Conservation (phyloP, 2,329 filamentous ascomycete species). For the Rutstroemia sydowiana region DNA sequence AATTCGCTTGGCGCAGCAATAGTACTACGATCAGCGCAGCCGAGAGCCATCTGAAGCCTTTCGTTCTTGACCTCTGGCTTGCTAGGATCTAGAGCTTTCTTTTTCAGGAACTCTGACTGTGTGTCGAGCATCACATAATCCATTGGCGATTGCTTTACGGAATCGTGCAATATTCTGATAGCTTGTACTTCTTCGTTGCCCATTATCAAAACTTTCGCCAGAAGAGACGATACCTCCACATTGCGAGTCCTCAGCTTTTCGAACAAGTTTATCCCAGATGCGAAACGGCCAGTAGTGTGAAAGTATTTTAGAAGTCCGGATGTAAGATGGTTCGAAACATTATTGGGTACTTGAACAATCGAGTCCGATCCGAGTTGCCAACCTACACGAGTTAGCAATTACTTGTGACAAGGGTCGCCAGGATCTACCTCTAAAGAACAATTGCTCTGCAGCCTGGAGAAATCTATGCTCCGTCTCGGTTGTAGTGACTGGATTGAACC, state of each 20-base stretch:
- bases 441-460: conserved; percentile 82
- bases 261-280: conserved; percentile 94
- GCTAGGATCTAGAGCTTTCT: conserved; percentile 60
- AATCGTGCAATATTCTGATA: conserved; percentile 78
- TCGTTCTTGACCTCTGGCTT: conserved; percentile 51
- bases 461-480: conserved; percentile 98
- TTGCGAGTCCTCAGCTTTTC: conserved; percentile 90
- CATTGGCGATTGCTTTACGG: conserved; percentile 88
- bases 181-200: conserved; percentile 97
- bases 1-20: conserved; percentile 96
- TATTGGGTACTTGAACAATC: conserved; percentile 93
- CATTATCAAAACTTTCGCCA: conserved; percentile 86
- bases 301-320: conserved; percentile 93
- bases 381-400: conserved; percentile 42
- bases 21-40: conserved; percentile 89
- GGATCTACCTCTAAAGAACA: conserved; percentile 78
- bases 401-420: background rate
- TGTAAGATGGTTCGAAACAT: conserved; percentile 92
- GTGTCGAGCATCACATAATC: conserved; percentile 95
- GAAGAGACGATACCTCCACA: conserved; percentile 84
- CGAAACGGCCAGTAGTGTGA: conserved; percentile 85
- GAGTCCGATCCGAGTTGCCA: conserved; percentile 96
- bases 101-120: conserved; percentile 84
- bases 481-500: conserved; percentile 96
- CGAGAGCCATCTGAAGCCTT: conserved; percentile 76